Evolutionary conservation across 2,329 filamentous ascomycete genomes (phyloP), one percentile per base, ranked within the genome.

Genomic region (Colletotrichum graminicola): DNA sequence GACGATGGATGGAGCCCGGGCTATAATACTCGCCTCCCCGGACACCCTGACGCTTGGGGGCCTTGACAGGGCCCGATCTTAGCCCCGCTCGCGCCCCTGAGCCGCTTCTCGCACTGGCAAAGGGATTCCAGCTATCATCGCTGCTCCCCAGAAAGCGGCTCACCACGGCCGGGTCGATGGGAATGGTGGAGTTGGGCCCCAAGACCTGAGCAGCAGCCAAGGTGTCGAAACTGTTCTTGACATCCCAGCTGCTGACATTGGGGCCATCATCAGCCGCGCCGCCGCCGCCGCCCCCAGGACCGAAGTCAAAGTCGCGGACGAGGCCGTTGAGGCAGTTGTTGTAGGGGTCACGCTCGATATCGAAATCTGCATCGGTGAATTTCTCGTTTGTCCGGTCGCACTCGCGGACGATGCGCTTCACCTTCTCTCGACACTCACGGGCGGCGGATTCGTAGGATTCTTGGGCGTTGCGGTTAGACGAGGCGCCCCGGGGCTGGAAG

Each of bases 391-490:
- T 84, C 36, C 82, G 81, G 52, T 81, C 76, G 75, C 83, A 85
- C 72, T 84, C 82, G 51, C 77, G 77, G 49, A 83, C 79, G 63
- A 84, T 79, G 47, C 80, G 79, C 47, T 75, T 77, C 21, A 85
- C 83, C 52, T 78, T 79, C 59, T 80, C 81, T 36, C 80, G 78
- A 71, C 84, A 85, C 59, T 82, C 79, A 36, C 75, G 74, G 16
- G 82, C 80, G 14, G 83, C 84, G 5, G 78, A 77, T 71, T 84
- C 81, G 72, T 85, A 85, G 73, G 79, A 81, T 55, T 83, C 79
- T 18, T 78, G 79, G 12, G 82, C 83, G 55, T 84, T 88, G 64
- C 88, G 85, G 23, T 87, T 86, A 51, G 78, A 80, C 14, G 84
- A 84, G 12, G 87, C 83, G 5, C 67, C 62, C 6, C 75, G 74